Conservation (phyloP, 2,329 filamentous ascomycete species). For the Zymoseptoria brevis region DNA sequence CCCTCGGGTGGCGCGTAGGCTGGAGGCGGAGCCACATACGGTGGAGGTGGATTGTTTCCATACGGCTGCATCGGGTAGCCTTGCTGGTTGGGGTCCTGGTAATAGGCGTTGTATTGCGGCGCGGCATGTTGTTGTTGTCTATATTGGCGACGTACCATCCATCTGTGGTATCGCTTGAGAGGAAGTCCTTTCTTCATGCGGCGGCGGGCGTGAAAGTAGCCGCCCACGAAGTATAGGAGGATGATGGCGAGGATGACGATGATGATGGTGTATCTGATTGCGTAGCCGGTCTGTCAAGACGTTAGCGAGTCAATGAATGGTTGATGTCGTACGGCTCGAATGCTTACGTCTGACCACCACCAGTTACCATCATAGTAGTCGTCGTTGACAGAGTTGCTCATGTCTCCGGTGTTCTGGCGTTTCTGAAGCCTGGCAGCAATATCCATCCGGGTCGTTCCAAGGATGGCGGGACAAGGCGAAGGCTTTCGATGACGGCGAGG, state of each 20-base stretch:
- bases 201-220: conserved; percentile 61
- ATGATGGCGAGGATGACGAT: conserved; percentile 52
- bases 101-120: conserved; percentile 12
- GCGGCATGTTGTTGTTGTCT: conserved; percentile 5
- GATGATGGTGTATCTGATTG: conserved; percentile 66
- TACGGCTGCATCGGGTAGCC: conserved; percentile 21
- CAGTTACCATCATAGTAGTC: conserved; percentile 3
- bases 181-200: conserved; percentile 58
- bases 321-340: neutral
- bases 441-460: neutral
- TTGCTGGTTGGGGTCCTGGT: conserved; percentile 14
- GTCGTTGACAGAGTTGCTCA: neutral
- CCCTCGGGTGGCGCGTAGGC: conserved; percentile 30
- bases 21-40: conserved; percentile 27
- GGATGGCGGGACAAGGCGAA: neutral
- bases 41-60: conserved; percentile 24
- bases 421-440: neutral
- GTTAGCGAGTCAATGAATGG: neutral
- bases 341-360: conserved; percentile 7
- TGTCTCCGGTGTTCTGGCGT: neutral
- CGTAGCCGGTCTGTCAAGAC: conserved; percentile 32
- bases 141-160: conserved; percentile 25
- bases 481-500: neutral
- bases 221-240: conserved; percentile 55
- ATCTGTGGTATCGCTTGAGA: conserved; percentile 61